These are phyloP conservation scores for Quercus phellos DNA, from an alignment of 331 rosid species.

Conservation along the genomic window DNA sequence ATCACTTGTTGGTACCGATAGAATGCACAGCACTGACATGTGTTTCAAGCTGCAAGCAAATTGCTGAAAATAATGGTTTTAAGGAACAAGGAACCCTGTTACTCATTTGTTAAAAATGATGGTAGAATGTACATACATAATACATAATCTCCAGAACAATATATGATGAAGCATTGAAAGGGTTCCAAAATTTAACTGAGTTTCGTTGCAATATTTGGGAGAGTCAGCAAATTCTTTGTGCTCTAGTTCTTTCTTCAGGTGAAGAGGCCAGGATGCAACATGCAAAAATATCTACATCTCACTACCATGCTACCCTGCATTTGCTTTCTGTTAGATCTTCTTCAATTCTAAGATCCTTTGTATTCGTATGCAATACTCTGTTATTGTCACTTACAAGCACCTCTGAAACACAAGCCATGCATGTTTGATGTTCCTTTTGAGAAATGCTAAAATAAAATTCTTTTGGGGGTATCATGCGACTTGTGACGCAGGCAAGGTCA, in stretches of 20 bases:
- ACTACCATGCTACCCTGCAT: too few relatives aligned
- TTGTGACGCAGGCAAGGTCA: too few relatives aligned
- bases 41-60: constrained; percentile 35
- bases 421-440: background rate
- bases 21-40: constrained; percentile 60
- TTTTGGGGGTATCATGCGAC: background rate
- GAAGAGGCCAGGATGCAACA: too few relatives aligned
- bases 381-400: background rate
- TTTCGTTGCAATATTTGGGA: background rate
- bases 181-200: background rate
- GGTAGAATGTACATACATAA: background rate
- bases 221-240: background rate
- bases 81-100: background rate
- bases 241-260: background rate
- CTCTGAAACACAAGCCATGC: background rate
- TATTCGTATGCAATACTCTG: background rate
- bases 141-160: background rate
- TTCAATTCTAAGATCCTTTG: background rate
- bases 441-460: background rate
- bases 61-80: constrained; percentile 13
- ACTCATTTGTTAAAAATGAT: constrained; percentile 11
- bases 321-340: background rate
- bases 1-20: constrained; percentile 53
- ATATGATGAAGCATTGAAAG: background rate
- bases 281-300: too few relatives aligned